Conservation (phyloP, 352 stramenopile species). For the Pilasporangium apinafurcum region DNA sequence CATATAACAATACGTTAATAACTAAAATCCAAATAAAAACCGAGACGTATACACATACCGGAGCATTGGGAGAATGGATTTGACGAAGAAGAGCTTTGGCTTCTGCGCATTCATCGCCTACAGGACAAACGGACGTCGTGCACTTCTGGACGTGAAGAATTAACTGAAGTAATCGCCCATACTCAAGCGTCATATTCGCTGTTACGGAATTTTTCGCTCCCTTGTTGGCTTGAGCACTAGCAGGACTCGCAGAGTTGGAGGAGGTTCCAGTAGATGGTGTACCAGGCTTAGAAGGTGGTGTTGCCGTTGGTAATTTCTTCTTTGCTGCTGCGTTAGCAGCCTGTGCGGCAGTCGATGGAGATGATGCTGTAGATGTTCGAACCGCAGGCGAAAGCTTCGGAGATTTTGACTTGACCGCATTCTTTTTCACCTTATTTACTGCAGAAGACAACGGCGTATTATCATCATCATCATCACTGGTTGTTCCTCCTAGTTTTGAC, state of each 20-base stretch:
- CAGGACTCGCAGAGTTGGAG: constrained; percentile 4
- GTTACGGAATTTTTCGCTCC: constrained; percentile 31
- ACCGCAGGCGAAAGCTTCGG: constrained; percentile 30
- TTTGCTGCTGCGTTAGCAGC: constrained; percentile 7
- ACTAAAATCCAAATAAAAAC: neutral
- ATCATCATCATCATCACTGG: constrained; percentile 63
- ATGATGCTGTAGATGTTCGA: constrained; percentile 2
- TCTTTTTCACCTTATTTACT: constrained; percentile 61
- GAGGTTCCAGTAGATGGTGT: constrained; percentile 7
- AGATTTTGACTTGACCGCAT: constrained; percentile 44
- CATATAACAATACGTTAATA: neutral
- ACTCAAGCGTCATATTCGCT: constrained; percentile 74
- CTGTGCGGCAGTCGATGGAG: neutral
- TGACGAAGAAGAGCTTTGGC: constrained; percentile 71
- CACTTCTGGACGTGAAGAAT: constrained; percentile 86
- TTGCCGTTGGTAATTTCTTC: constrained; percentile 12
- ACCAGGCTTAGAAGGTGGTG: constrained; percentile 9
- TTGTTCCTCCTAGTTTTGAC: neutral
- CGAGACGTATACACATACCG: constrained; percentile 12
- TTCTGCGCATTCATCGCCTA: constrained; percentile 73
- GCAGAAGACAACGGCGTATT: constrained; percentile 66
- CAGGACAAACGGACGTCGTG: constrained; percentile 40
- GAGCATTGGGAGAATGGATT: constrained; percentile 61
- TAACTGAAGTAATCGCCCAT: constrained; percentile 76
- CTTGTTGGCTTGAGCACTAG: constrained; percentile 6